Evolutionary conservation across 2,329 filamentous ascomycete genomes (phyloP).

Genomic region (Myriosclerotinia duriaeana): DNA sequence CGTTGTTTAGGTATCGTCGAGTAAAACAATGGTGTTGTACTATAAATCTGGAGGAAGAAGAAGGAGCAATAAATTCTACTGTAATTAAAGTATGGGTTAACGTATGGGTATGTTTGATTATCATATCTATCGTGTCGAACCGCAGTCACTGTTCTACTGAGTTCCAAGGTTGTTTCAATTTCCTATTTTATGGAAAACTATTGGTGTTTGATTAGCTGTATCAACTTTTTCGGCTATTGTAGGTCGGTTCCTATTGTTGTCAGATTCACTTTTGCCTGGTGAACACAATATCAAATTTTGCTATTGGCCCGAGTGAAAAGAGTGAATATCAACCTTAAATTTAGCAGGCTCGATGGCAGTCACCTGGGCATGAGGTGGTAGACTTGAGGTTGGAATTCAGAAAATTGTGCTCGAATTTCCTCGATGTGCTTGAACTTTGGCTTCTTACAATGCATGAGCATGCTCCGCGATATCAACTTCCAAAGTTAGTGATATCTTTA

Average conservation of each 20-base stretch:
- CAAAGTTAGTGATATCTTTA: not conserved
- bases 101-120: not conserved
- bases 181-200: not conserved
- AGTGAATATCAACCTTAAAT: not conserved
- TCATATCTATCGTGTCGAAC: not conserved
- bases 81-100: not conserved
- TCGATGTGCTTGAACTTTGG: not conserved
- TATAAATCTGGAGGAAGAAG: not conserved
- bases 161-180: not conserved
- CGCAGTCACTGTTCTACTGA: not conserved
- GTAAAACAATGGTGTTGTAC: not conserved
- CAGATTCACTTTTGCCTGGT: slow-evolving; percentile 5
- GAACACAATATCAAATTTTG: not conserved
- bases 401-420: not conserved
- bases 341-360: not conserved
- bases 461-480: not conserved
- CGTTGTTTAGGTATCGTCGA: not conserved
- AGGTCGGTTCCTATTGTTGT: not conserved
- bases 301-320: not conserved
- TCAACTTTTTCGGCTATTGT: not conserved
- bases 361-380: not conserved
- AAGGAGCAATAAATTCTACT: not conserved
- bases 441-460: not conserved
- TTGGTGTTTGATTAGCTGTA: not conserved
- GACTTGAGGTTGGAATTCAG: not conserved